Evolutionary conservation across 2,329 filamentous ascomycete genomes (phyloP), one percentile per base, ranked within the genome.

Genomic region (Aaosphaeria pasadenensis): DNA sequence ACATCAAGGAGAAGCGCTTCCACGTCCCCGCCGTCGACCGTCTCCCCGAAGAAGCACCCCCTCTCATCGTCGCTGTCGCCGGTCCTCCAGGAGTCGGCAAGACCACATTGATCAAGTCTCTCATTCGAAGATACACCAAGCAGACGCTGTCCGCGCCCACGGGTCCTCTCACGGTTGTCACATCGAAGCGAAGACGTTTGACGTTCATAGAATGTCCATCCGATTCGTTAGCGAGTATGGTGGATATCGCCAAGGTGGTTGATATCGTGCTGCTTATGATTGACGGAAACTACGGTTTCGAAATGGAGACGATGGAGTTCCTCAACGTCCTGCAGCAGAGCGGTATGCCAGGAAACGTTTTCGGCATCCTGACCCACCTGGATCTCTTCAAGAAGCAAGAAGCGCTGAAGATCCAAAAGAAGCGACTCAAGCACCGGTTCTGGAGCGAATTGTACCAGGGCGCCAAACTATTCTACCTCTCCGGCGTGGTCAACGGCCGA

Each of bases 241-340:
- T 99, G 55, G 94, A 99, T 71, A 82, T 96, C 48, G 89, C 94
- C 50, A 99, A 99, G 73, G 89, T 99, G 39, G 94, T 95, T 13
- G 94, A 99, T 69, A 96, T 99, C 62, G 89, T 97, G 5, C 79
- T 99, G 43, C 81, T 99, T 48, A 94, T 99, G 89, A 99, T 99
- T 60, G 94, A 99, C 67, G 95, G 94, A 47, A 97, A 97, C 73
- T 99, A 88, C 64, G 95, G 94, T 11, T 99, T 99, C 66, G 94
- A 99, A 74, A 99, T 99, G 94, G 94, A 99, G 79, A 99, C 94
- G 0, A 99, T 99, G 94, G 94, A 99, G 73, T 99, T 99, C 53
- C 76, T 99, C 64, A 97, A 96, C 60, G 86, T 96, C 13, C 77
- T 99, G 44, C 87, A 89, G n/a, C 84, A 90, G 2, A 95, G 89